These are phyloP conservation scores for Kluyveromyces lactis DNA, from an alignment of 805 yeast species.

Conservation along the genomic window DNA sequence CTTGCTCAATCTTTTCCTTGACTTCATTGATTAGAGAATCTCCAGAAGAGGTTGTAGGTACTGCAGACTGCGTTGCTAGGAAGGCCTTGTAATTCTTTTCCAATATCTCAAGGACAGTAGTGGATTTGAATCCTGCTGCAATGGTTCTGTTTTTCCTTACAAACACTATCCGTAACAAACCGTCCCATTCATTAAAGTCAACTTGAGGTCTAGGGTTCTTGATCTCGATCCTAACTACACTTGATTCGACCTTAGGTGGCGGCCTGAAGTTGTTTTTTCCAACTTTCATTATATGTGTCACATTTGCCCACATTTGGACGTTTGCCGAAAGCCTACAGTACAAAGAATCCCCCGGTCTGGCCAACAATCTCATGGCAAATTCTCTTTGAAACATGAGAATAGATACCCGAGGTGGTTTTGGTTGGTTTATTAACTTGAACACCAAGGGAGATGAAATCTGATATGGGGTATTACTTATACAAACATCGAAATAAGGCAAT, in stretches of 20 bases:
- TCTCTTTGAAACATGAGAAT: constrained; percentile 97
- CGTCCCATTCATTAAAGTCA: constrained; percentile 96
- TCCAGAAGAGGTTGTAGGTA: constrained; percentile 38
- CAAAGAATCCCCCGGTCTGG: constrained; percentile 92
- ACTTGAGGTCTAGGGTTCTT: constrained; percentile 91
- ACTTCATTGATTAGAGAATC: constrained; percentile 38
- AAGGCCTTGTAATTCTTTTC: constrained; percentile 83
- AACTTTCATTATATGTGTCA: constrained; percentile 96
- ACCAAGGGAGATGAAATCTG: constrained; percentile 96
- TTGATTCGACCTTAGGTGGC: constrained; percentile 96
- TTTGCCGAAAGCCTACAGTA: constrained; percentile 93
- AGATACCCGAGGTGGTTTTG: constrained; percentile 89
- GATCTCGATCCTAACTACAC: constrained; percentile 89
- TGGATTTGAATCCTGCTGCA: constrained; percentile 84
- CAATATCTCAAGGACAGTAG: constrained; percentile 68
- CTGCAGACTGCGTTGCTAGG: constrained; percentile 30
- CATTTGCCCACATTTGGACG: constrained; percentile 99
- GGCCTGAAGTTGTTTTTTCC: constrained; percentile 96
- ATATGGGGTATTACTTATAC: constrained; percentile 95
- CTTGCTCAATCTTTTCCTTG: constrained; percentile 62
- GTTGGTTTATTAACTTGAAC: constrained; percentile 82
- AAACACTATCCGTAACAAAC: constrained; percentile 81
- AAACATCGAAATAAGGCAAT: constrained; percentile 87
- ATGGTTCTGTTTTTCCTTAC: constrained; percentile 91
- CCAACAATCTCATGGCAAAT: constrained; percentile 85